phyloP scores from a whole-genome alignment of 345 rosid species.

The Eucalyptus tenuipes region DNA sequence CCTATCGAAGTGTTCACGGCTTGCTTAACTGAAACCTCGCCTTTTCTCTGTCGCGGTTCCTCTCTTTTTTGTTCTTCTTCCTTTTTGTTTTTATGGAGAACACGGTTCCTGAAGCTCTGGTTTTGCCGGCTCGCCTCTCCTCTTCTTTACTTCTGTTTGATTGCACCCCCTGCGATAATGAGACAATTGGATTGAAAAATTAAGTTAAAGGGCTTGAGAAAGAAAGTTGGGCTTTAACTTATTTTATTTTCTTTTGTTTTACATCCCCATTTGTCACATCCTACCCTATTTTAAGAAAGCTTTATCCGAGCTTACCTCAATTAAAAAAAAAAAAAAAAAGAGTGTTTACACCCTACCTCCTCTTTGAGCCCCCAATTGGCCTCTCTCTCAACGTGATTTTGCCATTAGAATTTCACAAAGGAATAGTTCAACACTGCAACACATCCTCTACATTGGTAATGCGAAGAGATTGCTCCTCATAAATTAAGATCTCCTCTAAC shows the following conservation, averaged over 20 bases:
- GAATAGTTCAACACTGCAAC: not conserved
- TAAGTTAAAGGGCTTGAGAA: not conserved
- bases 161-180: not conserved
- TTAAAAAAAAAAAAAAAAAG: no score
- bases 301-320: not conserved
- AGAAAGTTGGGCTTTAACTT: not conserved
- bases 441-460: no score
- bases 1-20: not conserved
- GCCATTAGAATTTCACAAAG: not conserved
- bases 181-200: not conserved
- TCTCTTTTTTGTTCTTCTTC: not conserved
- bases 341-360: not conserved
- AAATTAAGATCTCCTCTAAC: not conserved
- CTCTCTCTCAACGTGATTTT: not conserved
- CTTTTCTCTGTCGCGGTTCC: not conserved
- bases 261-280: not conserved
- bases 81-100: not conserved
- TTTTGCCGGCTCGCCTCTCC: not conserved
- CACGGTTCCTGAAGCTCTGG: not conserved
- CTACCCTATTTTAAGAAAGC: not conserved
- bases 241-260: not conserved
- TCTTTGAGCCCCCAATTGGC: not conserved
- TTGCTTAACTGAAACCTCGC: not conserved
- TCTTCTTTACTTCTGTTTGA: not conserved
- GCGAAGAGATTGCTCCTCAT: not conserved